Base-by-base conservation (phyloP, 192 early-diverging fungal genomes). In the Linnemannia elongata region DNA sequence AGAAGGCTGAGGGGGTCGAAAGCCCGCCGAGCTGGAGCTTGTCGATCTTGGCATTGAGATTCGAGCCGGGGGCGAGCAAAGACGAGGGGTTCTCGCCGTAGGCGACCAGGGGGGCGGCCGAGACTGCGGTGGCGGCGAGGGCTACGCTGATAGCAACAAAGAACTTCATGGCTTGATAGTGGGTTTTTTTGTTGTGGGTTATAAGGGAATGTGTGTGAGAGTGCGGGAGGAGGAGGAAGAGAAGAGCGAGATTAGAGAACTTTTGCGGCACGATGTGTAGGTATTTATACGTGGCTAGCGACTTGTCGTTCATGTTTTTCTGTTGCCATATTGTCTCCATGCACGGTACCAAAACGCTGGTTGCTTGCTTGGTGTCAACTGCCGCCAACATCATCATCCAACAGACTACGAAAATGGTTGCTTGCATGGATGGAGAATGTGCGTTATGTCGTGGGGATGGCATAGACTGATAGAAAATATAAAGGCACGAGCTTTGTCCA, bases 21-120 rank as follows among this genome's bases (percentile, higher is more conserved):
- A 87, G 47, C 2, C 79, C 84, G 8, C 79, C 84, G 36, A 87
- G 39, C 8, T 18, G 5, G 44, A 77, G 72, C 75, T 75, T 76
- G 55, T 76, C 72, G 63, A 77, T 74, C 71, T 79, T 72, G 52
- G 78, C 78, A 18, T 80, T 71, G 38, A 80, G 36, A 10, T 30
- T 44, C 27, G 69, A 24, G 30, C 44, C 45, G 24, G 39, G 39
- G 15, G 77, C 8, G 18, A n/a, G 33, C 69, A 24, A 1, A 4
- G 77, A 69, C 2, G 27, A 35, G 15, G 79, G 70, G 36, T 63
- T 10, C 22, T 49, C 30, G 36, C 54, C 75, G 24, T 74, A 74
- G 10, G 69, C 52, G 71, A 75, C 42, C 71, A 79, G 36, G 2
- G 84, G 79, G 4, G 27, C 42, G 24, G 83, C 83, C 63, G 63